phyloP scores from a whole-genome alignment of 345 rosid genomes.

The Linum lewisii region DNA sequence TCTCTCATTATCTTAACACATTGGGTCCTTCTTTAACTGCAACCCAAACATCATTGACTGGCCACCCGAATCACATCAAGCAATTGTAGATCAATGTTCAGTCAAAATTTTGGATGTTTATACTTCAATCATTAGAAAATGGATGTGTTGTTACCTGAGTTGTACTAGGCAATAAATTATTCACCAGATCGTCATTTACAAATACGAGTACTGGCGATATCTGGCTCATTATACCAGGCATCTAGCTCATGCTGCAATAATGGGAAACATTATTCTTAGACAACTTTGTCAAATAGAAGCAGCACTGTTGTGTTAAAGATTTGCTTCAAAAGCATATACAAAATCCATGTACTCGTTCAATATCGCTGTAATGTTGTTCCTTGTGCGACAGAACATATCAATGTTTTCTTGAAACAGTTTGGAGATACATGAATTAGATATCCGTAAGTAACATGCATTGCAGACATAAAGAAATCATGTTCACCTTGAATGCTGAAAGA shows the following conservation, averaged over 20 bases:
- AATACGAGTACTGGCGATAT: slow-evolving; percentile 76
- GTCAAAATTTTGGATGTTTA: too few species aligned
- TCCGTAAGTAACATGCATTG: not conserved
- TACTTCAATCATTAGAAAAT: too few species aligned
- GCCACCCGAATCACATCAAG: too few species aligned
- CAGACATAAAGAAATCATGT: not conserved
- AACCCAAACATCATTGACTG: slow-evolving; percentile 52
- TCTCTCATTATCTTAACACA: slow-evolving; percentile 48
- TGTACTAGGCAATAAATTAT: slow-evolving; percentile 40
- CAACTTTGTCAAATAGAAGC: not conserved
- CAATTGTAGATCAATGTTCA: too few species aligned
- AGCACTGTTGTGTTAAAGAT: not conserved
- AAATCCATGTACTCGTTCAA: slow-evolving; percentile 58
- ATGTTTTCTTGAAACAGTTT: slow-evolving; percentile 76
- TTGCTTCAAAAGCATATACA: not conserved
- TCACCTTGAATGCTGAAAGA: slow-evolving; percentile 65
- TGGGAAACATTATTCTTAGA: slow-evolving; percentile 10
- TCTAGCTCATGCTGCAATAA: slow-evolving; percentile 57
- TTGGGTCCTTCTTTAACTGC: slow-evolving; percentile 79
- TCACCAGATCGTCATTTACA: slow-evolving; percentile 58
- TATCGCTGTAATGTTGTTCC: slow-evolving; percentile 63
- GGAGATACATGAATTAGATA: slow-evolving; percentile 13
- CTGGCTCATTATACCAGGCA: slow-evolving; percentile 83
- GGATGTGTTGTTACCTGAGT: slow-evolving; percentile 38
- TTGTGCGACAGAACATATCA: slow-evolving; percentile 47